phyloP scores from a whole-genome alignment of 371 early-diverging fungal genomes.

The Mortierella sp. region DNA sequence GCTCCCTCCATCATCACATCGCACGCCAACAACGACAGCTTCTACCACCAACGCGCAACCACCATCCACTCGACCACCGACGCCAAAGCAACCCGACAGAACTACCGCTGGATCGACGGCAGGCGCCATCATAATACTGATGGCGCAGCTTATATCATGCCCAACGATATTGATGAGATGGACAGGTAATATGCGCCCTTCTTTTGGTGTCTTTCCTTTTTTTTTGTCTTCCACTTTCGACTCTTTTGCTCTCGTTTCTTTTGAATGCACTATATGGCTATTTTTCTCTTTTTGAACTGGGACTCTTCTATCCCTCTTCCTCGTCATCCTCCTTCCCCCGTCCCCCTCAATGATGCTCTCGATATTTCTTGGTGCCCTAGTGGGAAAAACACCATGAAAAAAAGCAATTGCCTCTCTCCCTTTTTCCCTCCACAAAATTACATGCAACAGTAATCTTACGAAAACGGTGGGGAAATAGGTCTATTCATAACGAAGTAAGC shows the following conservation, averaged over 20 bases:
- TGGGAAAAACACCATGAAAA: background rate
- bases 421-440: background rate
- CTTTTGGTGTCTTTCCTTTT: background rate
- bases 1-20: constrained; percentile 53
- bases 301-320: background rate
- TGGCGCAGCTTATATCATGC: constrained; percentile 64
- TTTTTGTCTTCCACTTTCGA: background rate
- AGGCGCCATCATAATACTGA: constrained; percentile 63
- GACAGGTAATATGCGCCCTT: constrained; percentile 41
- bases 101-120: constrained; percentile 61
- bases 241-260: background rate
- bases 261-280: background rate
- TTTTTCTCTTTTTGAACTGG: background rate
- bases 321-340: no score
- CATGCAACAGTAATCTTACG: background rate
- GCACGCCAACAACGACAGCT: constrained; percentile 53
- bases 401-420: background rate
- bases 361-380: background rate
- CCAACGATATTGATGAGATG: constrained; percentile 65
- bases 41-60: constrained; percentile 37
- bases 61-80: no score
- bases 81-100: constrained; percentile 18
- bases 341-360: background rate
- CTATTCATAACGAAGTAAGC: background rate
- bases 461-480: background rate